phyloP scores from a whole-genome alignment of 192 early-diverging fungal species.

The Gonapodya sp. region DNA sequence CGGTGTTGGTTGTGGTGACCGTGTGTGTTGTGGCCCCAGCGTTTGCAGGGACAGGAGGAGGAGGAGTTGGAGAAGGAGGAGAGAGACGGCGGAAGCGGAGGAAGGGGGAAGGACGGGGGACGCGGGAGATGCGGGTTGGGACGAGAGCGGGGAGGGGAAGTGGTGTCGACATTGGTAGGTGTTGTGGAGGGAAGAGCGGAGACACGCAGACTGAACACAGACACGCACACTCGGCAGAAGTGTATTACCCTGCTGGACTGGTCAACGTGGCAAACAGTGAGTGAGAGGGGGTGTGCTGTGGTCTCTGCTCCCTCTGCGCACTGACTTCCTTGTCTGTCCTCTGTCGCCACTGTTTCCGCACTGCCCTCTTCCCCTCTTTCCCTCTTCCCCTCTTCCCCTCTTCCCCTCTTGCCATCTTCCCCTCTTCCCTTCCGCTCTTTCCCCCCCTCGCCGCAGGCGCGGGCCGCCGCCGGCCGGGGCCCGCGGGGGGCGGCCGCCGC shows the following conservation, averaged over 20 bases:
- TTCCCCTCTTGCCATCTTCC: neutral
- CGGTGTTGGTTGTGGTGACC: too few relatives aligned
- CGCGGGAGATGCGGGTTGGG: too few relatives aligned
- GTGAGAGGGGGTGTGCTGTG: neutral
- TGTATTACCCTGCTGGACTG: neutral
- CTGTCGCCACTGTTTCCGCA: too few relatives aligned
- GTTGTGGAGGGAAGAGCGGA: too few relatives aligned
- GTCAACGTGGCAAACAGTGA: neutral
- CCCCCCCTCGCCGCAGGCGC: neutral
- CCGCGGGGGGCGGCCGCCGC: neutral
- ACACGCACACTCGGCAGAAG: neutral
- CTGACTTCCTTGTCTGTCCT: too few relatives aligned
- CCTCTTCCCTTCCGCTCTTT: slow-evolving; percentile 1
- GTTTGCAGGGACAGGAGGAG: too few relatives aligned
- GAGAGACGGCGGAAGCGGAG: neutral
- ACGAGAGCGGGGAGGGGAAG: too few relatives aligned
- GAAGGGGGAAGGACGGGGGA: neutral
- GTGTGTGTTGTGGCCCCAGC: too few relatives aligned
- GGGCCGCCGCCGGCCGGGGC: neutral
- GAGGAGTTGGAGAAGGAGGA: neutral
- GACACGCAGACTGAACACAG: too few relatives aligned
- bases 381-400: neutral
- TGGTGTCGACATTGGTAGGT: too few relatives aligned
- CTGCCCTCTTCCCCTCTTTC: neutral
- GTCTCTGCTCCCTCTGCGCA: neutral